Conservation (phyloP, 2,329 filamentous ascomycete species). For the Pseudopithomyces maydicus region DNA sequence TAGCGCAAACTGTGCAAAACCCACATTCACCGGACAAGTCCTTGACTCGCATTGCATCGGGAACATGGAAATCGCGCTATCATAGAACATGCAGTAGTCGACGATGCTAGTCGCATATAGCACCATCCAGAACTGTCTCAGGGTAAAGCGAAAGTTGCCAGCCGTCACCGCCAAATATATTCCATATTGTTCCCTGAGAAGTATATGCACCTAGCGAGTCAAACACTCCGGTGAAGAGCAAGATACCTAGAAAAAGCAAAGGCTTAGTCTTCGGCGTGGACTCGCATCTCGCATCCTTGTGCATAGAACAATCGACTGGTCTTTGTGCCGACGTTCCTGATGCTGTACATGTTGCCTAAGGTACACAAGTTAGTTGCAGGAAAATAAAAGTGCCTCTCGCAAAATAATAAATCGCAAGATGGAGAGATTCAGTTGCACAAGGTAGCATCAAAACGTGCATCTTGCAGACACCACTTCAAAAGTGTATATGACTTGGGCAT, state of each 20-base stretch:
- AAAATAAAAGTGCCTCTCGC: not conserved
- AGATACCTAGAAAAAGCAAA: not conserved
- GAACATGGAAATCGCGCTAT: not conserved
- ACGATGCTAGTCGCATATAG: not conserved
- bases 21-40: slow-evolving; percentile 1
- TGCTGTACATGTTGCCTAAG: slow-evolving; percentile 90
- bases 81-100: not conserved
- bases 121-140: not conserved
- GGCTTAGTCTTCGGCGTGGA: slow-evolving; percentile 17
- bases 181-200: slow-evolving; percentile 21
- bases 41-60: not conserved
- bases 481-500: slow-evolving; percentile 23
- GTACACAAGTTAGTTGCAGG: slow-evolving; percentile 8
- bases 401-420: slow-evolving; percentile 4
- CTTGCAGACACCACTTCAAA: slow-evolving; percentile 19
- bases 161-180: slow-evolving; percentile 19
- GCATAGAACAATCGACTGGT: slow-evolving; percentile 87
- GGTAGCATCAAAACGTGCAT: slow-evolving; percentile 21
- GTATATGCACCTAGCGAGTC: not conserved
- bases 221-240: not conserved
- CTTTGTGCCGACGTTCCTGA: slow-evolving; percentile 76
- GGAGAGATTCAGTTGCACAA: slow-evolving; percentile 20
- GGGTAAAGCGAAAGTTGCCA: not conserved
- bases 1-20: not conserved
- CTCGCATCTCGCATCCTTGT: slow-evolving; percentile 71